Conservation (phyloP, 106 monocot species). For the Allium fistulosum region DNA sequence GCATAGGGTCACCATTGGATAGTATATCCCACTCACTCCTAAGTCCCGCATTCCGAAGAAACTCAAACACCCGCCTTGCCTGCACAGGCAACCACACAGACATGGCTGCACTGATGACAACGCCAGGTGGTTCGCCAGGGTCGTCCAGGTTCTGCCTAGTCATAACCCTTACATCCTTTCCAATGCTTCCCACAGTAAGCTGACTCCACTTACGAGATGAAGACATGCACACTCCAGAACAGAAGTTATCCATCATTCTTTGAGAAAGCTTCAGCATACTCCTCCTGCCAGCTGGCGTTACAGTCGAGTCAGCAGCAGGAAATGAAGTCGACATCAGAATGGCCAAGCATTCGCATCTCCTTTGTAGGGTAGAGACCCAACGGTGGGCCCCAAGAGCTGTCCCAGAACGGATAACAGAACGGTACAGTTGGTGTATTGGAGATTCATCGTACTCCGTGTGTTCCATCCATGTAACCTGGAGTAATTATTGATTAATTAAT, state of each 20-base stretch:
- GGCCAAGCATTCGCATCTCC: slow-evolving; percentile 65
- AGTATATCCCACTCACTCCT: slow-evolving; percentile 93
- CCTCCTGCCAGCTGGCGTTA: slow-evolving; percentile 45
- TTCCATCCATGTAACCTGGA: slow-evolving; percentile 85
- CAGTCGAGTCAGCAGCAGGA: slow-evolving; percentile 11
- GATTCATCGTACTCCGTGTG: slow-evolving; percentile 74
- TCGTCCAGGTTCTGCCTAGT: slow-evolving; percentile 71
- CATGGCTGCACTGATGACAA: slow-evolving; percentile 82
- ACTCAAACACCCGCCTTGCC: slow-evolving; percentile 60
- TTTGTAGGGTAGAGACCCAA: slow-evolving; percentile 65
- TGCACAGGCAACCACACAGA: slow-evolving; percentile 69
- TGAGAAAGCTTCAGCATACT: slow-evolving; percentile 76
- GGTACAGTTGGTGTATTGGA: slow-evolving; percentile 53
- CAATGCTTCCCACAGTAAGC: slow-evolving; percentile 36
- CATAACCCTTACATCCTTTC: slow-evolving; percentile 81
- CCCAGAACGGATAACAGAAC: slow-evolving; percentile 59
- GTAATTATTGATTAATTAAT: not conserved
- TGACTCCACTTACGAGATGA: slow-evolving; percentile 64
- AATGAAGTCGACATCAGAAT: slow-evolving; percentile 51
- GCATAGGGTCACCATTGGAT: slow-evolving; percentile 89
- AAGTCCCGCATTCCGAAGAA: slow-evolving; percentile 66
- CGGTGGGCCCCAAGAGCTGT: slow-evolving; percentile 58
- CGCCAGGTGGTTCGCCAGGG: slow-evolving; percentile 82
- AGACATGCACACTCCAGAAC: slow-evolving; percentile 74
- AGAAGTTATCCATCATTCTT: slow-evolving; percentile 83